Conservation (phyloP, 139 green algal genomes). For the Picochlorum sp. region DNA sequence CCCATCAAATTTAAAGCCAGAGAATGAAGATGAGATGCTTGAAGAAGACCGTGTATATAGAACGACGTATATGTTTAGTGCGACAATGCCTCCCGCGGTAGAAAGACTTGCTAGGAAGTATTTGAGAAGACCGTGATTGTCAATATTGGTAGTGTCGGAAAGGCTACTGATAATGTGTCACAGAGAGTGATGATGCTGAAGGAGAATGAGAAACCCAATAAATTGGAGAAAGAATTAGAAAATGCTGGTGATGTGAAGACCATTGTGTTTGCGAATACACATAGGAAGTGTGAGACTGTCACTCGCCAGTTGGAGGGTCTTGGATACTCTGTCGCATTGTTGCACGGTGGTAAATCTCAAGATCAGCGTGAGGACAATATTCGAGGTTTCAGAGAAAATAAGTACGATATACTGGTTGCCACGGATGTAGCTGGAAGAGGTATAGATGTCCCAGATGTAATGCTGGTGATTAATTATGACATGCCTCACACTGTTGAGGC, state of each 20-base stretch:
- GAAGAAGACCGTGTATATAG: slow-evolving; percentile 69
- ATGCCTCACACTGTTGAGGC: slow-evolving; percentile 90
- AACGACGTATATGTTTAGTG: slow-evolving; percentile 99
- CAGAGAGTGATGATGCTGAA: slow-evolving; percentile 72
- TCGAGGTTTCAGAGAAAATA: slow-evolving; percentile 79
- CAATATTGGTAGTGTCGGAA: slow-evolving; percentile 82
- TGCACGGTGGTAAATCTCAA: slow-evolving; percentile 90
- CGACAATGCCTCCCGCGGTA: slow-evolving; percentile 92
- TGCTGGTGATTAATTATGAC: slow-evolving; percentile 96
- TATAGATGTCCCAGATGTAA: slow-evolving; percentile 87
- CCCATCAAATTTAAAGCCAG: slow-evolving; percentile 84
- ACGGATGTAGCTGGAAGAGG: slow-evolving; percentile 96
- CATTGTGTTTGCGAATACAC: slow-evolving; percentile 98
- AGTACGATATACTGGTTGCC: slow-evolving; percentile 90
- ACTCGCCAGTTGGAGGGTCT: slow-evolving; percentile 53
- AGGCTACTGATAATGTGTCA: slow-evolving; percentile 79
- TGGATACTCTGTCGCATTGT: slow-evolving; percentile 62
- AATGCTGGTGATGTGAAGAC: slow-evolving; percentile 52
- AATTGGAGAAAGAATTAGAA: slow-evolving; percentile 48
- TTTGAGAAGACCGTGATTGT: slow-evolving; percentile 71
- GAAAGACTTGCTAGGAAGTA: slow-evolving; percentile 85
- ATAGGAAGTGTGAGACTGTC: slow-evolving; percentile 77
- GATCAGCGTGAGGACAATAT: slow-evolving; percentile 81
- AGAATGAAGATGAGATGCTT: slow-evolving; percentile 60
- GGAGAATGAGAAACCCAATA: slow-evolving; percentile 71